A percentile compares a stretch with the other conserved stretches of the same genome.
phyloP scores from a whole-genome alignment of 306 rosid species.

The Quercus gilva region DNA sequence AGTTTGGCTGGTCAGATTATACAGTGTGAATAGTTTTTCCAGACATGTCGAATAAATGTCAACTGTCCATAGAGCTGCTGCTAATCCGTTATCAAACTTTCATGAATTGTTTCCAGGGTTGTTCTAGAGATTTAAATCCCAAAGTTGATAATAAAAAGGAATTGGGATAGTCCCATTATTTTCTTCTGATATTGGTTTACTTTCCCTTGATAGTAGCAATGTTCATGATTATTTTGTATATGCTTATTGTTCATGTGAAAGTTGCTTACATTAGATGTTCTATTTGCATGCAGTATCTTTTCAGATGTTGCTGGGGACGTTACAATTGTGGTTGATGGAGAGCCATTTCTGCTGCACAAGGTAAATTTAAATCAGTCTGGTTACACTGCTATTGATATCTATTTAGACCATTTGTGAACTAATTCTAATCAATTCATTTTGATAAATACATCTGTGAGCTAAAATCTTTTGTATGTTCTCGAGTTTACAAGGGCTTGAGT shows the following conservation, averaged over 20 bases:
- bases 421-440: conserved; percentile 4
- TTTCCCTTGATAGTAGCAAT: not conserved
- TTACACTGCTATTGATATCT: not conserved
- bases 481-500: not conserved
- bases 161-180: not conserved
- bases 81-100: no score
- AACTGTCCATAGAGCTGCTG: no score
- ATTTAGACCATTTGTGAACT: not conserved
- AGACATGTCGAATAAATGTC: no score
- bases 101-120: no score
- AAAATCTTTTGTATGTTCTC: conserved; percentile 1
- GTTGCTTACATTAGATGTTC: not conserved
- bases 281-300: conserved; percentile 55
- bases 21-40: no score
- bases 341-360: conserved; percentile 85
- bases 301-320: conserved; percentile 93
- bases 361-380: conserved; percentile 25
- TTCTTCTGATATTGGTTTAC: not conserved
- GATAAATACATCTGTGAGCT: not conserved
- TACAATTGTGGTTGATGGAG: conserved; percentile 70
- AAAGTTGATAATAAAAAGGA: not conserved
- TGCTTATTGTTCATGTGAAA: conserved; percentile 7
- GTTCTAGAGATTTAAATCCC: not conserved
- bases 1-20: no score
- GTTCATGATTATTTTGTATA: not conserved